Evolutionary conservation across 2,329 filamentous ascomycete species (phyloP), one percentile per base, ranked within the genome.

Genomic region (Colletotrichum paranaense): DNA sequence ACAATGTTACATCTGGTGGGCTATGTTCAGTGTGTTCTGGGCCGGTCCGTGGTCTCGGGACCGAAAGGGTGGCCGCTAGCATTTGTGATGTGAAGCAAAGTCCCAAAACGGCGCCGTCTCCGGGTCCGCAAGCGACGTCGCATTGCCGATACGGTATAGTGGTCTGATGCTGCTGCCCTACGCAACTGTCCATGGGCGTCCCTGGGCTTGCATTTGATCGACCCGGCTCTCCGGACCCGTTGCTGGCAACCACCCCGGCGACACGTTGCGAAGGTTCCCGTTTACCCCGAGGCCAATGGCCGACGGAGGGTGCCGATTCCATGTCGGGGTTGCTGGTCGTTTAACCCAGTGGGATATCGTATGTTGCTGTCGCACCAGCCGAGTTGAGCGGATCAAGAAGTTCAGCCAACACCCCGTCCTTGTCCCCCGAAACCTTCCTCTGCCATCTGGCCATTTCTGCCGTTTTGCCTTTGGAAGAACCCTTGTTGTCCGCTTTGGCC

Each of bases 141-240:
- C 56, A 65, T 73, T 56, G 67, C 71, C 60, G 60, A 71, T 38
- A 71, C 67, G 49, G 55, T 70, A 42, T 24, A 32, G 59, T 62
- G 67, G 67, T 24, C 56, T 52, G 22, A 62, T 55, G 24, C 32
- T 24, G 35, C 60, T 55, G 60, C 70, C 67, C 60, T 70, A 65
- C 55, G 46, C 70, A 56, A 19, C 35, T n/a, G 42, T 65, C 56
- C 67, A 65, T 65, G 67, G 67, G 60, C 67, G 67, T 57, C 66
- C 70, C 70, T 73, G 46, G 59, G 30, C 59, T 62, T 69, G 60
- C 59, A 64, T 52, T 38, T 65, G 67, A 73, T 66, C 67, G 49
- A 65, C 70, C 70, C 70, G 60, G 60, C 19, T 28, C 67, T 63
- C 56, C 56, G 67, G 70, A 26, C 67, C 60, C 71, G 56, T 57